A percentile compares a stretch with the other conserved stretches of the same genome.
These are phyloP conservation scores for Coprinopsis marcescibilis DNA, from an alignment of 768 basidiomycete species.

Conservation along the genomic window DNA sequence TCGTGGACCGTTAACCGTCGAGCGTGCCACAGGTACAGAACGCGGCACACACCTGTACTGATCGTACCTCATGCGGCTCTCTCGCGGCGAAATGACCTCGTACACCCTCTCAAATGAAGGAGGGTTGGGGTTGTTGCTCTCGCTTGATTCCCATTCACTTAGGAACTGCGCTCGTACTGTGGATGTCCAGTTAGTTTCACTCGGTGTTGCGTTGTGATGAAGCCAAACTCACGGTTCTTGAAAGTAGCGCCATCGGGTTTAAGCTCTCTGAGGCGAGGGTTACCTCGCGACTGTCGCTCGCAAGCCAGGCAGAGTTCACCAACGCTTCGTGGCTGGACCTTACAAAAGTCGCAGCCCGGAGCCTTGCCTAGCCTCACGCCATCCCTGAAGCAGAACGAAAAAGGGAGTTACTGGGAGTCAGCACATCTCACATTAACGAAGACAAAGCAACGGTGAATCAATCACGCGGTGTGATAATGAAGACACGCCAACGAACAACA, in stretches of 20 bases:
- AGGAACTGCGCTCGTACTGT: slow-evolving; percentile 44
- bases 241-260: slow-evolving; percentile 39
- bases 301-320: slow-evolving; percentile 47
- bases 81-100: slow-evolving; percentile 41
- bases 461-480: too few species aligned
- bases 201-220: slow-evolving; percentile 5
- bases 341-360: slow-evolving; percentile 47
- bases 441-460: background rate
- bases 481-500: too few species aligned
- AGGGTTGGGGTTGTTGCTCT: slow-evolving; percentile 14
- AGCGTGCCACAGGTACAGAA: background rate
- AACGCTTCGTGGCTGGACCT: slow-evolving; percentile 37
- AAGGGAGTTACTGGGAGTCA: background rate
- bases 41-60: slow-evolving; percentile 36
- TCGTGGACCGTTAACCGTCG: too few species aligned
- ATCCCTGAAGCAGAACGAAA: slow-evolving; percentile 29
- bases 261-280: slow-evolving; percentile 44
- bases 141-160: slow-evolving; percentile 49
- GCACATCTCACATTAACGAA: background rate
- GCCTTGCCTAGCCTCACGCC: slow-evolving; percentile 45
- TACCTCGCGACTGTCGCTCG: slow-evolving; percentile 37
- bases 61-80: slow-evolving; percentile 40
- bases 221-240: slow-evolving; percentile 42
- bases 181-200: slow-evolving; percentile 15
- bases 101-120: slow-evolving; percentile 53